Evolutionary conservation across 1,284 basidiomycete species (phyloP), one percentile per base, ranked within the genome.

Genomic region (Pisolithus thermaeus): DNA sequence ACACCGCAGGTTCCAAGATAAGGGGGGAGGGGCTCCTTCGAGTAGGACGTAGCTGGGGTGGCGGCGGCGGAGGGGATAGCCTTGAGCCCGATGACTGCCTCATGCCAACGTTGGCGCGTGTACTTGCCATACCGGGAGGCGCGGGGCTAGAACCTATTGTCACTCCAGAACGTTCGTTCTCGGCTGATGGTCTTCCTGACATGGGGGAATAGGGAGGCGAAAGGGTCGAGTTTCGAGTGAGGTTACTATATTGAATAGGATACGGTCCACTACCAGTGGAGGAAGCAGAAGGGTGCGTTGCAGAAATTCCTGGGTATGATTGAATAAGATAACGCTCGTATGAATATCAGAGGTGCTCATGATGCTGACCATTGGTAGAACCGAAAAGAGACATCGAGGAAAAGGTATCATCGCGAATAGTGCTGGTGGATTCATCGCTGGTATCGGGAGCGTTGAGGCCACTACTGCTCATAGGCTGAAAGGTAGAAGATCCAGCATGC

Each of bases 11-110:
- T 25, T 62, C 20, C 18, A 65, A 53, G 1, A 56, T 55, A 1
- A 65, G 54, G 4, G 64, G 65, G 11, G 65, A 67, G 25, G 66
- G 23, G 52, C 54, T 67, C 50, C 54, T 55, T 51, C 55, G 61
- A 41, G 46, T 22, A 40, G 51, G 63, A 52, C 58, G 52, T 40
- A 42, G 39, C 28, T 53, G 59, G 16, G 59, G 51, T 8, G n/a
- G 8, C 5, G 36, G 42, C 7, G 36, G 42, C 14, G 43, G 43
- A 16, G 3, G 35, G n/a, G 59, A 47, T 25, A 18, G 42, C 22
- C 39, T 32, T 16, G 46, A 4, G n/a, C 51, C 44, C 4, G 53
- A 52, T 2, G 54, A 25, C 11, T 46, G 44, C 28, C 44, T 46
- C 30, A 35, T 20, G 32, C 28, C 28, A 32, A 35, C 22, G 30